These are phyloP conservation scores for Meyerozyma elateridarum DNA, from an alignment of 1,139 yeast species.

Conservation along the genomic window DNA sequence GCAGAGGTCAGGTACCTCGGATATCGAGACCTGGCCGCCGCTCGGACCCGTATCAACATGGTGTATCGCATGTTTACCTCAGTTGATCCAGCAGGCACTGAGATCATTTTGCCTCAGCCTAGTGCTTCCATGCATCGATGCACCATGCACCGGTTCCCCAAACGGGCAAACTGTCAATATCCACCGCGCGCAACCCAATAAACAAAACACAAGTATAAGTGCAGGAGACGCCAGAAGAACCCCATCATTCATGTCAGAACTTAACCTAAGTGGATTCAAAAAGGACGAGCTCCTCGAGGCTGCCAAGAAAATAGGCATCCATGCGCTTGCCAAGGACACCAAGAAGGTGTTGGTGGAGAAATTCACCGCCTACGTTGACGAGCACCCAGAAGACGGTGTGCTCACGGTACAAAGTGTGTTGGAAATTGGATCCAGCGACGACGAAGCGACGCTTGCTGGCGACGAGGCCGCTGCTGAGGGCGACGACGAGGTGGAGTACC, in stretches of 20 bases:
- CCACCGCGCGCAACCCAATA: too few relatives aligned
- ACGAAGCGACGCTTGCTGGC: conserved; percentile 10
- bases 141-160: too few relatives aligned
- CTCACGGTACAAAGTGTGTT: conserved; percentile 14
- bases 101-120: too few relatives aligned
- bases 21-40: too few relatives aligned
- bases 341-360: conserved; percentile 39
- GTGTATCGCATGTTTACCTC: too few relatives aligned
- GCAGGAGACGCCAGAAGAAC: conserved; percentile 3
- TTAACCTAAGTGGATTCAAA: conserved; percentile 11
- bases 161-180: too few relatives aligned
- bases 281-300: conserved; percentile 38
- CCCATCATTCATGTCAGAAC: conserved; percentile 1
- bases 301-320: conserved; percentile 32
- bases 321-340: conserved; percentile 36
- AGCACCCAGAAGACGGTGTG: conserved; percentile 32
- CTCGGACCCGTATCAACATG: too few relatives aligned
- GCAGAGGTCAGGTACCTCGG: too few relatives aligned
- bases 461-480: conserved; percentile 16
- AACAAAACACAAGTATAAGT: conserved; percentile 4
- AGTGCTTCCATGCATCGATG: too few relatives aligned
- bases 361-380: conserved; percentile 32
- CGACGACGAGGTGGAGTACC: conserved; percentile 26
- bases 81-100: too few relatives aligned
- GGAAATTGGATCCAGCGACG: conserved; percentile 13